Evolutionary conservation across 2,329 filamentous ascomycete species (phyloP).

Genomic region (Fusarium odoratissimum): DNA sequence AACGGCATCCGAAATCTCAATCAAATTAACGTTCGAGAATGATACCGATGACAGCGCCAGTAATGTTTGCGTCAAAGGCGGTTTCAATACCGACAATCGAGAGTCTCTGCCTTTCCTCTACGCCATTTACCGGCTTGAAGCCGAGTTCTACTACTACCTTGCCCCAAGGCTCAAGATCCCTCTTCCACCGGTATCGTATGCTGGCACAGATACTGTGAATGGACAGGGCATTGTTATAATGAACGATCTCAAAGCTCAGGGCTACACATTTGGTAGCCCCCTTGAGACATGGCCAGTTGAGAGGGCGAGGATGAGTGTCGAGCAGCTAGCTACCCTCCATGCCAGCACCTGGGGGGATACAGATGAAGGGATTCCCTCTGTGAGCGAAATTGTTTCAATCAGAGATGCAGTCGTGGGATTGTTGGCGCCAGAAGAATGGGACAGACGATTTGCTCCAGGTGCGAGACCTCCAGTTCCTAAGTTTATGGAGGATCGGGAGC

Average conservation of each 20-base stretch:
- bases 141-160: constrained; percentile 23
- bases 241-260: not conserved
- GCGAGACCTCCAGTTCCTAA: constrained; percentile 1
- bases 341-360: constrained; percentile 10
- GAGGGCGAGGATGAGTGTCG: not conserved
- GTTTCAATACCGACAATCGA: not conserved
- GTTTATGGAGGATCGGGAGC: not conserved
- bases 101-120: not conserved
- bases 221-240: constrained; percentile 12
- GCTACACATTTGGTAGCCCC: constrained; percentile 9
- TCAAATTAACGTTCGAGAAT: not conserved
- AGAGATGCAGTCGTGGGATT: not conserved
- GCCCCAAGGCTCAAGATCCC: not conserved
- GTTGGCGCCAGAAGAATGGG: not conserved
- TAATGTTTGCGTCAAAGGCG: constrained; percentile 20
- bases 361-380: not conserved
- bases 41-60: not conserved
- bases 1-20: constrained; percentile 13
- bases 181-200: not conserved
- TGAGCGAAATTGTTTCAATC: not conserved
- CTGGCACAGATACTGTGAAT: not conserved
- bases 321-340: constrained; percentile 23
- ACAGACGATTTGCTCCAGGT: not conserved
- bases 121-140: not conserved
- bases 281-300: constrained; percentile 8